phyloP scores from a whole-genome alignment of 306 rosid species.

The Pyrus communis region DNA sequence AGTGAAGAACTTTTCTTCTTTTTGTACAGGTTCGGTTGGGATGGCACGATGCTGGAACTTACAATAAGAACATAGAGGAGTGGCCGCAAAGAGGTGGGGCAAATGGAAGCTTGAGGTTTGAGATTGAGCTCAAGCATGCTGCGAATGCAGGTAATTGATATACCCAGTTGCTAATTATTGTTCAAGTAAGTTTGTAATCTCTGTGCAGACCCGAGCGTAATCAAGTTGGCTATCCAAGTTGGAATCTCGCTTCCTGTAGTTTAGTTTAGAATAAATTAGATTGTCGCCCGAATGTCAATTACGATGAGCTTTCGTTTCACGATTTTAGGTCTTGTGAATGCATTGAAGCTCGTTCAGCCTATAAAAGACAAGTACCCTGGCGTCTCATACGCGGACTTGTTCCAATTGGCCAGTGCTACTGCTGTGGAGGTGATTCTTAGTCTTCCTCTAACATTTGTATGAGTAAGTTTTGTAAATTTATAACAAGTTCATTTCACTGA shows the following conservation, averaged over 20 bases:
- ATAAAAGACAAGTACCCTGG: slow-evolving; percentile 82
- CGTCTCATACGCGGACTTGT: slow-evolving; percentile 93
- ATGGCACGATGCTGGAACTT: slow-evolving; percentile 99
- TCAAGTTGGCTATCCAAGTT: background rate
- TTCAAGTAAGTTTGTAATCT: background rate
- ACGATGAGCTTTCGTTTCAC: slow-evolving; percentile 7
- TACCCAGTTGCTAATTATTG: background rate
- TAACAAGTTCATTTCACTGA: slow-evolving; percentile 11
- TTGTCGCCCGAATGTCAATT: background rate
- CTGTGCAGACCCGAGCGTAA: background rate
- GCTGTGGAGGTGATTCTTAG: slow-evolving; percentile 70
- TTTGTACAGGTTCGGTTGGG: slow-evolving; percentile 74
- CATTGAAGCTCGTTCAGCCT: slow-evolving; percentile 91
- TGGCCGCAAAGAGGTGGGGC: slow-evolving; percentile 98
- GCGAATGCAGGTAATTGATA: slow-evolving; percentile 84
- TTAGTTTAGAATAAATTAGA: too few relatives aligned
- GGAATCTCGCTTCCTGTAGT: too few relatives aligned
- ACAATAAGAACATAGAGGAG: slow-evolving; percentile 82
- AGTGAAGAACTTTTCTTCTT: background rate
- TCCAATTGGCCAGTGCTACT: slow-evolving; percentile 91
- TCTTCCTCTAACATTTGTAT: slow-evolving; percentile 7
- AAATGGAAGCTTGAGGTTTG: slow-evolving; percentile 86
- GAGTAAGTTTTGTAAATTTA: background rate
- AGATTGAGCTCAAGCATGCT: slow-evolving; percentile 77
- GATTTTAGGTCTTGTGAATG: slow-evolving; percentile 76